phyloP scores from a whole-genome alignment of 768 basidiomycete genomes.

The Nidularia pulvinata region DNA sequence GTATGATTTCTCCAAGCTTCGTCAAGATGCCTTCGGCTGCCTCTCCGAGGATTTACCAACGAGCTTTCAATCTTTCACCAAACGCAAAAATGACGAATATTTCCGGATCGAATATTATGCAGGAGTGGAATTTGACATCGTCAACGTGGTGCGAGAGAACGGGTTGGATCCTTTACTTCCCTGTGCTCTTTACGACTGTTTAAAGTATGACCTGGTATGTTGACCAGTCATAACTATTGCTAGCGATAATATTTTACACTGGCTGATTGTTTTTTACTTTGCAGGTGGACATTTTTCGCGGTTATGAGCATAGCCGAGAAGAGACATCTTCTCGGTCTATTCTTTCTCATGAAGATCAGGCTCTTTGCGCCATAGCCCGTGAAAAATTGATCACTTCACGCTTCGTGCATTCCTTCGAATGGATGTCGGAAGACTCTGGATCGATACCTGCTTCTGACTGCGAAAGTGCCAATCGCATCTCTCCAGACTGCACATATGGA shows the following conservation, averaged over 20 bases:
- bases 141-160: neutral
- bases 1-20: neutral
- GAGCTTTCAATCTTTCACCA: neutral
- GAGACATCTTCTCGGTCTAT: too few relatives aligned
- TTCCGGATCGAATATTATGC: neutral
- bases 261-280: too few relatives aligned
- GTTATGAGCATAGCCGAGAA: too few relatives aligned
- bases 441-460: neutral
- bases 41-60: neutral
- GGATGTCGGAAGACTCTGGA: neutral
- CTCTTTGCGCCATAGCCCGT: neutral
- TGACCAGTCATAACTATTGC: too few relatives aligned
- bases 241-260: too few relatives aligned
- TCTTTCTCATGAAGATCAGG: neutral
- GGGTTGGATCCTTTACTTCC: neutral
- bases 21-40: neutral
- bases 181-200: neutral
- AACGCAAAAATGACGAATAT: neutral
- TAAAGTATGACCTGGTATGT: neutral
- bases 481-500: too few relatives aligned
- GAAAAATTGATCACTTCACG: neutral
- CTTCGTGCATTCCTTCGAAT: neutral
- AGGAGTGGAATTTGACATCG: neutral
- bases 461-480: neutral
- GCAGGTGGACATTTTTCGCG: too few relatives aligned